phyloP scores from a whole-genome alignment of 2,329 filamentous ascomycete genomes.

The Ophiosphaerella herpotricha region DNA sequence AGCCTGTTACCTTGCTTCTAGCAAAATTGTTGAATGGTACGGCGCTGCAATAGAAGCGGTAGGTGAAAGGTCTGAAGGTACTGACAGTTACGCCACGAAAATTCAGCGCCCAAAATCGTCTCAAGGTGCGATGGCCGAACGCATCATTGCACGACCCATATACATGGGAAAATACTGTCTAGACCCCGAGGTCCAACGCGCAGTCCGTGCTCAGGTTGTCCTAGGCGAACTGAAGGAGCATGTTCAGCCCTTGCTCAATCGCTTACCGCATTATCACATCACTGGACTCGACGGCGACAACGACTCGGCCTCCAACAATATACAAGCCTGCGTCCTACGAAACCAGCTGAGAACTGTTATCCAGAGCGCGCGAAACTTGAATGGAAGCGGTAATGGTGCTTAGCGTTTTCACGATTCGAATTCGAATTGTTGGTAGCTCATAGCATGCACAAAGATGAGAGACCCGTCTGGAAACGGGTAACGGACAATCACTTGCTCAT shows the following conservation, averaged over 20 bases:
- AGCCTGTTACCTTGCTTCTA: conserved; percentile 1
- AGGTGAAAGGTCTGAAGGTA: not conserved
- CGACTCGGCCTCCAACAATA: not conserved
- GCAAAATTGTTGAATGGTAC: conserved; percentile 3
- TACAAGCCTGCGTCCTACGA: not conserved
- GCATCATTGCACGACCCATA: conserved; percentile 1
- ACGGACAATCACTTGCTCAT: too few species aligned
- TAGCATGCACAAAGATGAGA: not conserved
- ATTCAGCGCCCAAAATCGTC: not conserved
- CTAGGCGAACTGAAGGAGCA: conserved; percentile 1
- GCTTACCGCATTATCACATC: not conserved
- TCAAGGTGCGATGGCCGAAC: not conserved
- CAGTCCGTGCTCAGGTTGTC: conserved; percentile 1
- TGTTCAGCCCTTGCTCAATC: not conserved
- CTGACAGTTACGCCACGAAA: not conserved
- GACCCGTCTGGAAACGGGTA: too few species aligned
- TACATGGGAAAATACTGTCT: conserved; percentile 3
- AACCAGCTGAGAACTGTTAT: conserved; percentile 1
- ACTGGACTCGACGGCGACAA: not conserved
- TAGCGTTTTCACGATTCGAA: not conserved
- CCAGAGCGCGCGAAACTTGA: not conserved
- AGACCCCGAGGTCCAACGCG: not conserved
- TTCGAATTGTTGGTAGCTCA: not conserved
- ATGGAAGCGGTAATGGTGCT: not conserved
- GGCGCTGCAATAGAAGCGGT: conserved; percentile 1